Percentiles rank a stretch among this genome's conserved stretches.
Conservation (phyloP, 2,329 filamentous ascomycete species). For the Aspergillus chevalieri region DNA sequence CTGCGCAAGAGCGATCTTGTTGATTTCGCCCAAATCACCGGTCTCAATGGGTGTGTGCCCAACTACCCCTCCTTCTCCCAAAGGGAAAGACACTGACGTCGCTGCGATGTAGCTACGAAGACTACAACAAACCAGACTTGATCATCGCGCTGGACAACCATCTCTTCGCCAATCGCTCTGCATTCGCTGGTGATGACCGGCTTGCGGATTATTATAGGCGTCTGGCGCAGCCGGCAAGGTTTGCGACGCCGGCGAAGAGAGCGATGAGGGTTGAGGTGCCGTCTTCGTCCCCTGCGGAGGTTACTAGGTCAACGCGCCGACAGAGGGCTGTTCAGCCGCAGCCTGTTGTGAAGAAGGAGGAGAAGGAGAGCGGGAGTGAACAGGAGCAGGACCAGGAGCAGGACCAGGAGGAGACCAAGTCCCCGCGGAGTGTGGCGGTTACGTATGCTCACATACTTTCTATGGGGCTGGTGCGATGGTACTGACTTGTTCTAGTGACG, state of each 20-base stretch:
- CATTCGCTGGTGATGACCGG: slow-evolving; percentile 57
- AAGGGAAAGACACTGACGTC: not conserved
- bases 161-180: slow-evolving; percentile 62
- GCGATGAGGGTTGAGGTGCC: slow-evolving; percentile 34
- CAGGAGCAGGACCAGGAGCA: not conserved
- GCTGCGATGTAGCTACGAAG: slow-evolving; percentile 52
- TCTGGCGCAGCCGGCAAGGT: slow-evolving; percentile 30
- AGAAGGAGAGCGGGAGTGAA: slow-evolving; percentile 11
- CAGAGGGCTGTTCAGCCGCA: slow-evolving; percentile 35
- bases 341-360: slow-evolving; percentile 31
- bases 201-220: slow-evolving; percentile 70
- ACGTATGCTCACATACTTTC: not conserved
- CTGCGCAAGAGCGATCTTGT: slow-evolving; percentile 77
- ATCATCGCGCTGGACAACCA: slow-evolving; percentile 67
- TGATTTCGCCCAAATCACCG: slow-evolving; percentile 65
- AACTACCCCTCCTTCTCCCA: not conserved
- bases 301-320: slow-evolving; percentile 25
- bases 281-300: slow-evolving; percentile 6
- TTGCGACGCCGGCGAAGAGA: slow-evolving; percentile 45
- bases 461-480: slow-evolving; percentile 2
- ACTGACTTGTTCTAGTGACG: not conserved
- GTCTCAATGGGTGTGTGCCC: slow-evolving; percentile 63
- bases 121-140: slow-evolving; percentile 71
- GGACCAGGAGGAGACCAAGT: not conserved
- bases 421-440: not conserved